Evolutionary conservation across 345 rosid genomes (phyloP), one percentile per base, ranked within the genome.

Genomic region (Hevea brasiliensis): DNA sequence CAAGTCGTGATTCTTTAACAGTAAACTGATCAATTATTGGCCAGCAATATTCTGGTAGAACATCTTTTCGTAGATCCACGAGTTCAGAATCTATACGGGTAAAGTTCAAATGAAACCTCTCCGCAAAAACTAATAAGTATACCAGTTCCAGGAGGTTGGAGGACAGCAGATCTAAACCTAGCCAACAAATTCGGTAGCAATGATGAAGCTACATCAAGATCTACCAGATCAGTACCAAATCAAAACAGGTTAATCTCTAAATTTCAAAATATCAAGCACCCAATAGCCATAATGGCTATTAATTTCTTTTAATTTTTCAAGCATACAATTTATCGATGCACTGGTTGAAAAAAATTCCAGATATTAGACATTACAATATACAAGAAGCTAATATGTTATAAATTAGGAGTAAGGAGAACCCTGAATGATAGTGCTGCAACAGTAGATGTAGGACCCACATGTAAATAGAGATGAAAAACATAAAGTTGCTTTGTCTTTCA

Each of bases 241-340:
- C 3, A 61, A 61, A 27, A 20, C 64, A 17, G 17, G 11, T 41
- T 41, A 7, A 42, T 17, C 15, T 42, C 37, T 40, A 7, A 14
- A 1, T 7, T 6, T 3, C 47, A 68, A 53, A 68, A 53, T 29
- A 54, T n/a, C 6, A 26, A 70, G 35, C 29, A 70, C 44, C 42
- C 65, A 44, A 2, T 26, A 50, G 26, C 41, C 54, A 3, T 15
- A 45, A 6, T 23, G 32, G 45, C 7, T 4, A 18, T 29, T 2
- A 4, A 65, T 47, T 65, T 26, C 60, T 53, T 54, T 68, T 40
- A 48, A 35, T 6, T 21, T n/a, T 13, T 60, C 68, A 72, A 62
- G 35, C 20, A 50, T 27, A 23, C 37, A 26, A 20, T 13, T 48
- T 29, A 51, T 61, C n/a, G 21, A 27, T 47, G 20, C 32, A 27